Conservation (phyloP, 306 rosid species). For the Rosa persica region DNA sequence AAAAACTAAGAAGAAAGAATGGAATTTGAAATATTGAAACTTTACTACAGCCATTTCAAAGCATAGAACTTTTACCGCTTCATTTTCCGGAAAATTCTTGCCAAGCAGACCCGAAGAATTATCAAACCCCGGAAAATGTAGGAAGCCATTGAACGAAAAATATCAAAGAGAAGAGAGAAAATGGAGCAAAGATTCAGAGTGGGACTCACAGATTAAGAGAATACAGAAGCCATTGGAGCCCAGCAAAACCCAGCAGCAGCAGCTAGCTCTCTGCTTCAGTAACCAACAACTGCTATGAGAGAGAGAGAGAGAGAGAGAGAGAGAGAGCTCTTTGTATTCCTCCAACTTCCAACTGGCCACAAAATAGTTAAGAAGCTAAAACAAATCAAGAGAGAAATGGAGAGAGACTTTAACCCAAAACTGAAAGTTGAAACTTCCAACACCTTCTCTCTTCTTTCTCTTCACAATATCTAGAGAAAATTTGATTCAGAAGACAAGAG, state of each 20-base stretch:
- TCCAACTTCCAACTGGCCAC: slow-evolving; percentile 11
- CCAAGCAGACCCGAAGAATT: slow-evolving; percentile 21
- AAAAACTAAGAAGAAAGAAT: background rate
- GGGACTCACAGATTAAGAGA: slow-evolving; percentile 40
- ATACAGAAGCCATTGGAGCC: slow-evolving; percentile 33
- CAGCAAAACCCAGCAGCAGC: slow-evolving; percentile 16
- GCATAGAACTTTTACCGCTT: background rate
- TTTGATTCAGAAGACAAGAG: background rate
- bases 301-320: background rate
- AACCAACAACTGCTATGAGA: background rate
- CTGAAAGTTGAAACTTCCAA: slow-evolving; percentile 8
- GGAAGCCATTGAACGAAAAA: background rate
- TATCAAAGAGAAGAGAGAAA: background rate
- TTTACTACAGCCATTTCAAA: background rate
- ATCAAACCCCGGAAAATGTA: background rate
- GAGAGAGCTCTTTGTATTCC: slow-evolving; percentile 9
- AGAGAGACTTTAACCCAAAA: background rate
- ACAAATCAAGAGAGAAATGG: background rate
- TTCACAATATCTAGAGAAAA: background rate
- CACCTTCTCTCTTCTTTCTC: slow-evolving; percentile 15
- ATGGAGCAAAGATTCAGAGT: background rate
- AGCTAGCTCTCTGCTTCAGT: background rate
- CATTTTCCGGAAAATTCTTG: slow-evolving; percentile 7
- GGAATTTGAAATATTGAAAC: background rate
- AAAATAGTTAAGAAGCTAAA: background rate